Conservation (phyloP, 176 grass and related monocot species). For the Avena eriantha region DNA sequence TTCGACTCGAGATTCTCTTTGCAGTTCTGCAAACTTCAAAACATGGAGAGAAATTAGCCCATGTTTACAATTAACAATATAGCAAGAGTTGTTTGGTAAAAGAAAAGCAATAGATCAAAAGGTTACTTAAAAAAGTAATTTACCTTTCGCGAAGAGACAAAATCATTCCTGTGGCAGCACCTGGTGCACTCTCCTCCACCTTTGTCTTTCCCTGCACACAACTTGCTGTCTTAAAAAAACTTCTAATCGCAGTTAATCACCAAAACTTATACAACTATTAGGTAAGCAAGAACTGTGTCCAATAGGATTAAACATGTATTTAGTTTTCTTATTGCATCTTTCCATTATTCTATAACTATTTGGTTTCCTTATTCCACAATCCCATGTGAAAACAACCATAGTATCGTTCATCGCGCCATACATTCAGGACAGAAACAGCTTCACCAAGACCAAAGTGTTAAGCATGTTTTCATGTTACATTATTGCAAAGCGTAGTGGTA, state of each 20-base stretch:
- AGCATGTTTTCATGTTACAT: slow-evolving; percentile 2
- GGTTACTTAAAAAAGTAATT: neutral
- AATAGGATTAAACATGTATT: neutral
- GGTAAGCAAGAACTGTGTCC: neutral
- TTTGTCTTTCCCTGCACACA: slow-evolving; percentile 74
- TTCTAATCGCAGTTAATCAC: neutral
- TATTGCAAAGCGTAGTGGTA: slow-evolving; percentile 9
- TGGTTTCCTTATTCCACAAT: neutral
- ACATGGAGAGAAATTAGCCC: slow-evolving; percentile 25
- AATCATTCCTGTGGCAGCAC: slow-evolving; percentile 97
- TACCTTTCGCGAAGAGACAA: slow-evolving; percentile 96
- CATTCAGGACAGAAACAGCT: neutral
- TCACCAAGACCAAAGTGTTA: neutral
- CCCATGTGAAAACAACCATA: neutral
- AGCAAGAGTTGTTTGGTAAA: slow-evolving; percentile 5
- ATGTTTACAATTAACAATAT: slow-evolving; percentile 24
- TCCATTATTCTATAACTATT: neutral
- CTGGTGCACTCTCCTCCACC: slow-evolving; percentile 89
- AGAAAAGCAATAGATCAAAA: slow-evolving; percentile 27
- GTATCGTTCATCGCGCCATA: neutral
- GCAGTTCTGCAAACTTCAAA: slow-evolving; percentile 85
- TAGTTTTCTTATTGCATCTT: neutral
- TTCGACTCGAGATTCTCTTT: slow-evolving; percentile 86
- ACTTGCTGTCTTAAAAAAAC: slow-evolving; percentile 1
- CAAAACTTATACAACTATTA: neutral